These are phyloP conservation scores for Backusella liffmaniae DNA, from an alignment of 192 early-diverging fungal genomes.

Conservation along the genomic window DNA sequence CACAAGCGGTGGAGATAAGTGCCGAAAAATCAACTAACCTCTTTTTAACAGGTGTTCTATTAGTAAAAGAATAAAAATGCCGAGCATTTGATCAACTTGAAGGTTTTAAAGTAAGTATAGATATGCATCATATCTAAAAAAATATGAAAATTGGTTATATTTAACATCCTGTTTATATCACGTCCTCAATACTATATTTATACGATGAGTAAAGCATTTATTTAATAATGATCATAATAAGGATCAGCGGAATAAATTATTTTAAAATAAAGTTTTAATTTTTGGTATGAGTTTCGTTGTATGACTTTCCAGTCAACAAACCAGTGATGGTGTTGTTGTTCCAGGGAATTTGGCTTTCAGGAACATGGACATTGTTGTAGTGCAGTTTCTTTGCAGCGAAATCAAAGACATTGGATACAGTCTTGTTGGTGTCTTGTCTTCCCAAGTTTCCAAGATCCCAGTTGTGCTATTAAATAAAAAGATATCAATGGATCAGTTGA, in stretches of 20 bases:
- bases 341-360: conserved; percentile 28
- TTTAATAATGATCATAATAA: background rate
- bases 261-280: background rate
- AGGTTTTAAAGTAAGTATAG: too few species aligned
- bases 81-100: background rate
- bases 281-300: background rate
- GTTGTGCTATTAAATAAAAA: conserved; percentile 40
- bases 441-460: conserved; percentile 64
- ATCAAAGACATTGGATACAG: conserved; percentile 45
- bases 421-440: conserved; percentile 50
- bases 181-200: background rate
- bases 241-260: background rate
- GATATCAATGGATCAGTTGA: background rate
- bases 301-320: conserved; percentile 30
- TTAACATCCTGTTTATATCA: background rate
- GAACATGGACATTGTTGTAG: conserved; percentile 38
- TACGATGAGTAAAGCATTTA: background rate
- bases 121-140: too few species aligned
- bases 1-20: background rate
- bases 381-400: conserved; percentile 34
- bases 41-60: too few species aligned
- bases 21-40: background rate
- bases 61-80: too few species aligned
- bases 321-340: conserved; percentile 40
- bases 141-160: too few species aligned